phyloP scores from a whole-genome alignment of 805 yeast genomes.

The Pichia nakasei region DNA sequence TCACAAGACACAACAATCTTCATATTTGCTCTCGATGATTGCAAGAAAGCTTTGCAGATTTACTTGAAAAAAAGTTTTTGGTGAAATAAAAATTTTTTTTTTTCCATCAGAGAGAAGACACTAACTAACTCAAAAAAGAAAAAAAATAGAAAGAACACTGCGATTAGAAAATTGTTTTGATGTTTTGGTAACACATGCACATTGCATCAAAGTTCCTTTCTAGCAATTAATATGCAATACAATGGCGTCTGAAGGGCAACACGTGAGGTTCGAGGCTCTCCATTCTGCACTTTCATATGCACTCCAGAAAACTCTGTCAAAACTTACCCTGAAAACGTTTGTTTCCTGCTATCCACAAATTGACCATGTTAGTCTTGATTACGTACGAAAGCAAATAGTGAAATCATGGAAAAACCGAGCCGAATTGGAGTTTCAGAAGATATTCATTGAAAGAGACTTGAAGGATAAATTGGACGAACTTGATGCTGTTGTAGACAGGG shows the following conservation, averaged over 20 bases:
- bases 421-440: slow-evolving; percentile 37
- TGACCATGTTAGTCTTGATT: slow-evolving; percentile 33
- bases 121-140: too few species aligned
- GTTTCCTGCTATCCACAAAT: slow-evolving; percentile 38
- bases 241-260: background rate
- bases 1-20: slow-evolving; percentile 55
- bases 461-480: slow-evolving; percentile 36
- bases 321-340: slow-evolving; percentile 36
- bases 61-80: background rate
- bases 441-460: slow-evolving; percentile 37
- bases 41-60: background rate
- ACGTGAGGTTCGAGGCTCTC: slow-evolving; percentile 26
- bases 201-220: too few species aligned
- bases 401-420: slow-evolving; percentile 36
- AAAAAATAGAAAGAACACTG: background rate
- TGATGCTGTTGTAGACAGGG: slow-evolving; percentile 38
- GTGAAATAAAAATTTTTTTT: background rate
- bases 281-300: slow-evolving; percentile 29
- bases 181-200: too few species aligned
- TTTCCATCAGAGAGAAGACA: background rate
- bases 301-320: slow-evolving; percentile 34
- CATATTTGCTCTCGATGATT: slow-evolving; percentile 30
- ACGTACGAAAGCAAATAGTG: slow-evolving; percentile 37
- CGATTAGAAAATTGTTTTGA: background rate
- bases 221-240: background rate